phyloP scores from a whole-genome alignment of 176 grass and related monocot species.

The Stipa capillata region DNA sequence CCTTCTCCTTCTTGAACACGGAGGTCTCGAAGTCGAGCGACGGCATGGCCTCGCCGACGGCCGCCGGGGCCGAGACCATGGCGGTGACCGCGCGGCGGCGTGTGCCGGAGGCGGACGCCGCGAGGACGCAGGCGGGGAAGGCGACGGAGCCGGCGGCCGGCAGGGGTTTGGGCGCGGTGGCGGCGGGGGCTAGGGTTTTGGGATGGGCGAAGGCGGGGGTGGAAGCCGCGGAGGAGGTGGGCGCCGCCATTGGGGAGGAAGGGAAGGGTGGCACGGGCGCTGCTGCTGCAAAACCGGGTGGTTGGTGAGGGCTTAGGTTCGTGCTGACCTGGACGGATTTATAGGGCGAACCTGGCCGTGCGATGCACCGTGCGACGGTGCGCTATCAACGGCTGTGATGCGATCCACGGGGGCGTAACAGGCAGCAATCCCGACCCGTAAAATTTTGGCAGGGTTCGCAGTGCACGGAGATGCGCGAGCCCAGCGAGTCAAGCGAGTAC shows the following conservation, averaged over 20 bases:
- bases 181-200: constrained; percentile 41
- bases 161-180: neutral
- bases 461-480: neutral
- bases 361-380: neutral
- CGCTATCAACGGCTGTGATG: neutral
- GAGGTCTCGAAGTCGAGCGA: constrained; percentile 74
- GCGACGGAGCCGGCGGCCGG: neutral
- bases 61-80: constrained; percentile 37
- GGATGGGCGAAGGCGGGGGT: constrained; percentile 31
- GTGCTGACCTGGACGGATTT: neutral
- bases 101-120: neutral
- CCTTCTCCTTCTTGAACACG: constrained; percentile 90
- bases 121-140: neutral
- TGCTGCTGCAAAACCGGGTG: neutral
- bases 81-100: constrained; percentile 29
- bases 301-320: neutral
- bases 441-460: neutral
- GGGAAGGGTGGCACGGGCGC: neutral
- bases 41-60: constrained; percentile 29
- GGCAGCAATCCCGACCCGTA: neutral
- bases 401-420: neutral
- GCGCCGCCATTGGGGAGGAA: constrained; percentile 44
- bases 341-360: neutral
- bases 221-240: constrained; percentile 26
- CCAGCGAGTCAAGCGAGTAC: neutral